A percentile compares a stretch with the other conserved stretches of the same genome.
Evolutionary conservation across 2,329 filamentous ascomycete genomes (phyloP).

Genomic region (Trichoderma aggressivum): DNA sequence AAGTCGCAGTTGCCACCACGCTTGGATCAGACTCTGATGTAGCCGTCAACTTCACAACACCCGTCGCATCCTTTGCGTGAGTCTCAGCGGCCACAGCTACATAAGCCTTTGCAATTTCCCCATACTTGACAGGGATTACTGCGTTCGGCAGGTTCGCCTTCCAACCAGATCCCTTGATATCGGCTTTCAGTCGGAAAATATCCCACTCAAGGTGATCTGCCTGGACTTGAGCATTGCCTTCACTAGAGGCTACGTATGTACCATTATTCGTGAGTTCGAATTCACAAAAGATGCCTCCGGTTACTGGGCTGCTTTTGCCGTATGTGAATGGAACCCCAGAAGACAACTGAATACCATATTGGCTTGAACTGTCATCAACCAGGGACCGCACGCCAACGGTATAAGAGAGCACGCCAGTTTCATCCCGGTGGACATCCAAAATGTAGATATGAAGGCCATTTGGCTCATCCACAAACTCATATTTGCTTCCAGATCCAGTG

Average conservation of each 20-base stretch:
- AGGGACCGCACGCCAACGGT: slow-evolving; percentile 46
- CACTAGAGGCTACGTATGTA: slow-evolving; percentile 27
- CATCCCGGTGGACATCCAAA: slow-evolving; percentile 41
- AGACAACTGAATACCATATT: slow-evolving; percentile 36
- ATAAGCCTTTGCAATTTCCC: slow-evolving; percentile 35
- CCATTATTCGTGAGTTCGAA: slow-evolving; percentile 49
- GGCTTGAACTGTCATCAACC: slow-evolving; percentile 27
- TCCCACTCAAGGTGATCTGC: slow-evolving; percentile 41
- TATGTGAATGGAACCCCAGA: slow-evolving; percentile 32
- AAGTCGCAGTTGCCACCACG: slow-evolving; percentile 31
- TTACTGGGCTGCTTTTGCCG: slow-evolving; percentile 27
- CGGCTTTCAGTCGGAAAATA: slow-evolving; percentile 45
- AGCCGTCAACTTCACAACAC: slow-evolving; percentile 31
- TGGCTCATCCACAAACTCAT: slow-evolving; percentile 44
- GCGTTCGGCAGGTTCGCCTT: slow-evolving; percentile 41
- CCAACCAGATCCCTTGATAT: slow-evolving; percentile 46
- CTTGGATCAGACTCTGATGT: slow-evolving; percentile 43
- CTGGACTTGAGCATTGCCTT: slow-evolving; percentile 33
- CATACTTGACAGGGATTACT: slow-evolving; percentile 41
- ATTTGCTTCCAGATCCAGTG: slow-evolving; percentile 48
- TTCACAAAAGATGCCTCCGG: slow-evolving; percentile 40
- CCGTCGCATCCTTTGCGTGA: slow-evolving; percentile 32
- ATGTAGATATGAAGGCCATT: slow-evolving; percentile 52
- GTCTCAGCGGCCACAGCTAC: slow-evolving; percentile 41
- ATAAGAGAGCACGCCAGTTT: slow-evolving; percentile 44